Evolutionary conservation across 371 early-diverging fungal species (phyloP).

Genomic region (Mucor racemosus): DNA sequence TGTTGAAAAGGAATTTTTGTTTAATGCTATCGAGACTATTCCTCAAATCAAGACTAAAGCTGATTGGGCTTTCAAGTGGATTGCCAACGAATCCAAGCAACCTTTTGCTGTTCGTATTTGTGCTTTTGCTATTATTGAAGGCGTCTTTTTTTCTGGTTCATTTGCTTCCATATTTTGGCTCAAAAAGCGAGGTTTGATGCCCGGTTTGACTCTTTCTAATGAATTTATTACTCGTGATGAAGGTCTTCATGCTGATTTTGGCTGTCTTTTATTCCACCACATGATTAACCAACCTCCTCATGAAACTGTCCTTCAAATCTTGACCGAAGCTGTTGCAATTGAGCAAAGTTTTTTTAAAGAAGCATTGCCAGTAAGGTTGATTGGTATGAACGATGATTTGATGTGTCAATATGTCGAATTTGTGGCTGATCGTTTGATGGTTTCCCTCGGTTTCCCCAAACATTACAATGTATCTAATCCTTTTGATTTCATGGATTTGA

Average conservation of each 20-base stretch:
- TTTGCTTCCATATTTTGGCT: conserved; percentile 99
- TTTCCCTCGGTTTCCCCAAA: conserved; percentile 91
- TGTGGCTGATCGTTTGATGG: conserved; percentile 97
- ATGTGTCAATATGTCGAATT: conserved; percentile 99
- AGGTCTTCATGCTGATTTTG: conserved; percentile 99
- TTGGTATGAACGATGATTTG: conserved; percentile 97
- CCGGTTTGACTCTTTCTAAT: conserved; percentile 99
- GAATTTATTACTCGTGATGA: conserved; percentile 99
- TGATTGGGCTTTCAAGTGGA: conserved; percentile 99
- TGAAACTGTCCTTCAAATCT: conserved; percentile 77
- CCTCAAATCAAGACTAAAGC: conserved; percentile 98
- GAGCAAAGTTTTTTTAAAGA: conserved; percentile 97
- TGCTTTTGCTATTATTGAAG: conserved; percentile 99
- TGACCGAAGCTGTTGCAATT: conserved; percentile 93
- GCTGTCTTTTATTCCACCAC: conserved; percentile 94
- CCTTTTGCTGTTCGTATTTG: conserved; percentile 95
- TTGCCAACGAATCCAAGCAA: conserved; percentile 71
- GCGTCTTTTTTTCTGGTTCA: conserved; percentile 99
- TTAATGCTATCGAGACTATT: conserved; percentile 95
- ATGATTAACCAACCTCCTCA: conserved; percentile 79
- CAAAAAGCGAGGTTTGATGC: conserved; percentile 99
- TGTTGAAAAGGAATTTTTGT: conserved; percentile 84
- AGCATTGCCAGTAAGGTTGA: conserved; percentile 95
- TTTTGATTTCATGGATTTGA: conserved; percentile 99
- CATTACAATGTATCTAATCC: conserved; percentile 94